Evolutionary conservation across 805 yeast genomes (phyloP).

Genomic region (Kuraishia floccosa): DNA sequence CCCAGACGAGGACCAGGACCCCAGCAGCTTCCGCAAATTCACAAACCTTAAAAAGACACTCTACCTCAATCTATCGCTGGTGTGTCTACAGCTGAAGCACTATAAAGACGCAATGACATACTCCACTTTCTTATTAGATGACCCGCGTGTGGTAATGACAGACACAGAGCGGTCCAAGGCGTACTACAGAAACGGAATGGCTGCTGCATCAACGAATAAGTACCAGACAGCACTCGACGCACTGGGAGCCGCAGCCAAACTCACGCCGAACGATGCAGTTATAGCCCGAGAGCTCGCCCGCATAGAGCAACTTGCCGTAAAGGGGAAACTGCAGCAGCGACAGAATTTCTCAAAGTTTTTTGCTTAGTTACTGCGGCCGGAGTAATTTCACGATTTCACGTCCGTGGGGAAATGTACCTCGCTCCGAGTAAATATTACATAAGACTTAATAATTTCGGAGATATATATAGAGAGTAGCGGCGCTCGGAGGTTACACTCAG

Average conservation of each 20-base stretch:
- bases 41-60: slow-evolving; percentile 34
- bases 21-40: slow-evolving; percentile 38
- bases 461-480: too few relatives aligned
- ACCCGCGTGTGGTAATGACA: slow-evolving; percentile 13
- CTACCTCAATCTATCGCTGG: slow-evolving; percentile 50
- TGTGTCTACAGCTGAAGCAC: slow-evolving; percentile 35
- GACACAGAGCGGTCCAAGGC: slow-evolving; percentile 45
- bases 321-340: too few relatives aligned
- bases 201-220: slow-evolving; percentile 26
- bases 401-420: too few relatives aligned
- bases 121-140: slow-evolving; percentile 44
- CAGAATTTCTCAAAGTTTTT: too few relatives aligned
- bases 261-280: slow-evolving; percentile 36
- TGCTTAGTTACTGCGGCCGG: too few relatives aligned
- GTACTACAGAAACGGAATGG: slow-evolving; percentile 38
- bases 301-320: too few relatives aligned
- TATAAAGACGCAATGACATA: slow-evolving; percentile 40
- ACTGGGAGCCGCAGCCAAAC: slow-evolving; percentile 28
- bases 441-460: too few relatives aligned
- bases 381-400: too few relatives aligned
- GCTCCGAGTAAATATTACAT: too few relatives aligned
- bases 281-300: too few relatives aligned
- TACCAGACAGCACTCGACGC: slow-evolving; percentile 37
- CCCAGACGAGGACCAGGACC: slow-evolving; percentile 58
- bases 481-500: too few relatives aligned